Base-by-base conservation (phyloP, 2,329 filamentous ascomycete genomes). In the Colletotrichum sp. region DNA sequence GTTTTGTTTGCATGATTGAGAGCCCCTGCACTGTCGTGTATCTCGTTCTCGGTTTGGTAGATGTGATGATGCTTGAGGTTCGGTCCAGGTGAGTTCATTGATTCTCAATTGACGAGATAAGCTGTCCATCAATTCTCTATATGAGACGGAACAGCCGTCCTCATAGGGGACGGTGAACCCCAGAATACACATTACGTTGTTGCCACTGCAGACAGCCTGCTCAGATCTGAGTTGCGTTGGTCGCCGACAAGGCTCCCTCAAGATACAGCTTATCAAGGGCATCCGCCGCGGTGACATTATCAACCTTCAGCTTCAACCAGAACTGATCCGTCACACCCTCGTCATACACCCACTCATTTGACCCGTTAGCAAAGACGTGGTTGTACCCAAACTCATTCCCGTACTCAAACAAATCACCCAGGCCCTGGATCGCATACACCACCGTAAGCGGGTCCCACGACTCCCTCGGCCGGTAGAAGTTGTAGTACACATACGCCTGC, bases 401-500 rank as follows among this genome's bases (percentile, higher is more conserved):
- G 52, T 81, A 84, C 75, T 82, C 79, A 52, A 88, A 87, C 13
- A 86, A 22, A 2, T 80, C 81, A 0, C 80, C 82, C 11, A 86
- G 72, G 0, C 86, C 86, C 1, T 81, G 39, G 6, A 85, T 82
- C 5, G 83, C 86, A 69, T 88, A 88, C 27, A 87, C 70, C 4
- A 86, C 80, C 2, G 87, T 84, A 22, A 88, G 73, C 2, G 86
- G 86, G 76, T 88, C 87, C 86, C 86, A 88, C 1, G 85, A 86
- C 64, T 82, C 75, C 11, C 85, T 80, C 1, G 82, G 67, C 2
- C 72, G 78, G 34, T 81, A 79, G 71, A 85, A 85, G 15, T 83
- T 82, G 77, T 88, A 87, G 78, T 83, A 88, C 3, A 82, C 75
- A 72, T 88, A 88, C 4, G 85, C 86, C 30, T 80, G 80, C 5